Evolutionary conservation across 2,329 filamentous ascomycete species (phyloP), one percentile per base, ranked within the genome.

Genomic region (Thielaviopsis euricoi): DNA sequence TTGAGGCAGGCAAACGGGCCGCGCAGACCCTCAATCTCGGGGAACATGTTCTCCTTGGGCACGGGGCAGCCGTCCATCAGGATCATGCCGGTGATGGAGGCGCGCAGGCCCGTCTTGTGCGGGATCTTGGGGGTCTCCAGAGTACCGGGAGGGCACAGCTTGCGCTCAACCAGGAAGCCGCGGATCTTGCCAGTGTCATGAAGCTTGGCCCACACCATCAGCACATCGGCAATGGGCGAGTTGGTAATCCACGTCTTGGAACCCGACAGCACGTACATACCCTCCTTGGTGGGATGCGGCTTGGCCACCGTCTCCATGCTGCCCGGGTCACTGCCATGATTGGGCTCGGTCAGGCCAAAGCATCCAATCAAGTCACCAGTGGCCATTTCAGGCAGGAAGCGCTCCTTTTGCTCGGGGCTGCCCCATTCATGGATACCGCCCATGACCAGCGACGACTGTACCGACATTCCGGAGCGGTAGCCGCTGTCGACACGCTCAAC

Each of bases 181-280:
- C 87, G 81, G 64, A 98, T 97, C 77, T 95, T 95, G 62, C 89
- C 90, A 22, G 89, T 94, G 64, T 86, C 86, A 62, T 93, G 82
- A 53, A 95, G 73, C 74, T 95, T 96, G 1, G 91, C 93, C 93
- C 93, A 98, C 1, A 95, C 83, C 62, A 95, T 72, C 56, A 94
- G 72, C 1, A 95, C 77, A 64, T 95, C 88, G 1, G 89, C 81
- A 64, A 95, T 94, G 3, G 89, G 89, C 7, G 87, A 91, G 71
- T 95, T 95, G 15, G 89, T 95, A 68, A 95, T 95, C 89, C 89
- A 95, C 0, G 90, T 95, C 76, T 95, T 95, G 54, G 86, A 74
- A 1, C 89, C 89, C 52, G 83, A 88, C 40, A 95, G 72, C 50
- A 83, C 79, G 65, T 85, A 86, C 69, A 89, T 88, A 1, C 89